Evolutionary conservation across 148 eudicot genomes (phyloP).

Genomic region (Euryodendron excelsum): DNA sequence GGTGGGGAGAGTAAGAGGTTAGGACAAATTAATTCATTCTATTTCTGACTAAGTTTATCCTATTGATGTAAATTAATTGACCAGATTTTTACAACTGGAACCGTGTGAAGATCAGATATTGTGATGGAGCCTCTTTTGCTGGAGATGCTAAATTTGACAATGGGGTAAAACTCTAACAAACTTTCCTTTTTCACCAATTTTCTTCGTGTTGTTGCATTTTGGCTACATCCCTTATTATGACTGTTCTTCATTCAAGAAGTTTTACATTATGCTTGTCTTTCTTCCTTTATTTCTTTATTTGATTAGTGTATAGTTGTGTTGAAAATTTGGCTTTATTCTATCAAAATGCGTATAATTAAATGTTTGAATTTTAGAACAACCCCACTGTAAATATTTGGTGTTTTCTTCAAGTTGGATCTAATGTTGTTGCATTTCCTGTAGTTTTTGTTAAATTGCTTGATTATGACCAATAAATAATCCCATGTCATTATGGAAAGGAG

Average conservation of each 20-base stretch:
- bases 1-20: too few species aligned
- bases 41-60: not conserved
- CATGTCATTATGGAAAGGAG: not conserved
- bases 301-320: too few species aligned
- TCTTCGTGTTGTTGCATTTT: not conserved
- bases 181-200: not conserved
- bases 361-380: too few species aligned
- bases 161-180: conserved; percentile 70
- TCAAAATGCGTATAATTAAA: too few species aligned
- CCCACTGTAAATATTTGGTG: too few species aligned
- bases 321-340: too few species aligned
- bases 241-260: not conserved
- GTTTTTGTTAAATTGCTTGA: not conserved
- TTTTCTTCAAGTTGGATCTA: too few species aligned
- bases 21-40: not conserved
- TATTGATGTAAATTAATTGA: not conserved
- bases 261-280: too few species aligned
- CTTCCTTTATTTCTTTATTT: too few species aligned
- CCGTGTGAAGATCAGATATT: conserved; percentile 90
- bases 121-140: conserved; percentile 97
- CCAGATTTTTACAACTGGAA: conserved; percentile 98
- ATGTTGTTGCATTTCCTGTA: too few species aligned
- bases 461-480: not conserved
- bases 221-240: not conserved
- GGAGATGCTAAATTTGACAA: conserved; percentile 68